These are phyloP conservation scores for Pelargonium fulgidum DNA, from an alignment of 441 rosid species.

Conservation along the genomic window DNA sequence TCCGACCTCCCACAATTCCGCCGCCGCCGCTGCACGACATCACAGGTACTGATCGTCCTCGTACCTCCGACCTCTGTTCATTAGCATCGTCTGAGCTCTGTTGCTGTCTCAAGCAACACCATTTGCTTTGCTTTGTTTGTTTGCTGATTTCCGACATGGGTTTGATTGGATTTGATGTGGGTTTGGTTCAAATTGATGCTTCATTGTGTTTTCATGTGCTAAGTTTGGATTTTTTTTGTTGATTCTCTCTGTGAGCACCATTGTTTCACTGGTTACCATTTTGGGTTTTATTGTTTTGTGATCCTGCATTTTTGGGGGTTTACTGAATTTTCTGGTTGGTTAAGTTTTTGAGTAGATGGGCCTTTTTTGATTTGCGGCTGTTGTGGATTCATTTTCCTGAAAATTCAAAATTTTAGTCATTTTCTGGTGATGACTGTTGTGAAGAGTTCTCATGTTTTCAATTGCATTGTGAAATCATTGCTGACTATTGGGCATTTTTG, in stretches of 20 bases:
- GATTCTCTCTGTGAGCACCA: background rate
- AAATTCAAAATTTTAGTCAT: background rate
- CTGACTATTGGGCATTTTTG: background rate
- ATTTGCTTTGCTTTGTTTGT: background rate
- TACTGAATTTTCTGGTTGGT: background rate
- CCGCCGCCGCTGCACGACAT: too few relatives aligned
- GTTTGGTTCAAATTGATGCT: too few relatives aligned
- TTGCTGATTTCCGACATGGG: background rate
- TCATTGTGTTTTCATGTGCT: too few relatives aligned
- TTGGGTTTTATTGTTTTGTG: too few relatives aligned
- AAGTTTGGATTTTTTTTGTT: background rate
- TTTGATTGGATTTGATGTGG: too few relatives aligned
- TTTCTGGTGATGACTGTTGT: background rate
- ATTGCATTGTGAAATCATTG: too few relatives aligned
- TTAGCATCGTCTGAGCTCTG: background rate
- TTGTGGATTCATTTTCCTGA: background rate
- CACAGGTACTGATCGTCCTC: background rate
- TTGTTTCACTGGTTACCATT: background rate
- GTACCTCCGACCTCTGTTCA: too few relatives aligned
- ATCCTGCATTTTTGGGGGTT: background rate
- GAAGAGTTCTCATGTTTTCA: too few relatives aligned
- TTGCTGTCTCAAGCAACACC: background rate
- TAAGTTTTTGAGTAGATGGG: too few relatives aligned
- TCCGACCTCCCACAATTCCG: too few relatives aligned
- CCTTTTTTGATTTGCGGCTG: background rate